Evolutionary conservation across 2,329 filamentous ascomycete genomes (phyloP).

Genomic region (Incumbomyces delicatus): DNA sequence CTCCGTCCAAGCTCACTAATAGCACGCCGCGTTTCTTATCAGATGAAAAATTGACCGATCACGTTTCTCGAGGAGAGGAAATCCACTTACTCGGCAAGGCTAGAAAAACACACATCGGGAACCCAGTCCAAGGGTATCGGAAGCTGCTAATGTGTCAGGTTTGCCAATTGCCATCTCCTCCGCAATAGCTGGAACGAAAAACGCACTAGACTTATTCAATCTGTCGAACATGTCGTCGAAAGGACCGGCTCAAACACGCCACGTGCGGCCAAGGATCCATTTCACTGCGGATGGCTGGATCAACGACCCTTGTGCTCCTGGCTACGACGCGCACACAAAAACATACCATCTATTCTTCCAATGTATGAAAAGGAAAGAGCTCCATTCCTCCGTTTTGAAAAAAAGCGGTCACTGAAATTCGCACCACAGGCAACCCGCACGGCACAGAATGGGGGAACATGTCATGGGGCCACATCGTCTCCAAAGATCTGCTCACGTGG

Average conservation of each 20-base stretch:
- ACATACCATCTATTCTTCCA: constrained; percentile 34
- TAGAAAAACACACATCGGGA: too few species aligned
- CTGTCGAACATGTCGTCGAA: not conserved
- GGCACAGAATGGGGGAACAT: constrained; percentile 36
- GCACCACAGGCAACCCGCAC: constrained; percentile 26
- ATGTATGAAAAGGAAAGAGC: constrained; percentile 16
- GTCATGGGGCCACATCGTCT: constrained; percentile 32
- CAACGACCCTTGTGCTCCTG: constrained; percentile 35
- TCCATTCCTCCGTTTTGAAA: constrained; percentile 29
- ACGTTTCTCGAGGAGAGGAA: too few species aligned
- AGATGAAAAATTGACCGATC: too few species aligned
- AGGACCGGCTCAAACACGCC: not conserved
- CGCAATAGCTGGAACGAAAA: too few species aligned
- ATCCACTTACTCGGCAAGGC: too few species aligned
- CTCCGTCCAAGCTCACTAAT: too few species aligned
- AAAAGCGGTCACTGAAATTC: too few species aligned
- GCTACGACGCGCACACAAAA: constrained; percentile 29
- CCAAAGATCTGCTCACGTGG: constrained; percentile 31
- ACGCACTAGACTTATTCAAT: not conserved
- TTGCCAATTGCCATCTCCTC: too few species aligned
- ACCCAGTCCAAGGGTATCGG: too few species aligned
- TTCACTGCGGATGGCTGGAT: constrained; percentile 31
- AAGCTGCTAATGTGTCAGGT: too few species aligned
- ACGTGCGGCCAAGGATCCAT: constrained; percentile 27
- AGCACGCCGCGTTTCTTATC: too few species aligned